phyloP scores from a whole-genome alignment of 2,329 filamentous ascomycete species.

The Fulvia fulva region DNA sequence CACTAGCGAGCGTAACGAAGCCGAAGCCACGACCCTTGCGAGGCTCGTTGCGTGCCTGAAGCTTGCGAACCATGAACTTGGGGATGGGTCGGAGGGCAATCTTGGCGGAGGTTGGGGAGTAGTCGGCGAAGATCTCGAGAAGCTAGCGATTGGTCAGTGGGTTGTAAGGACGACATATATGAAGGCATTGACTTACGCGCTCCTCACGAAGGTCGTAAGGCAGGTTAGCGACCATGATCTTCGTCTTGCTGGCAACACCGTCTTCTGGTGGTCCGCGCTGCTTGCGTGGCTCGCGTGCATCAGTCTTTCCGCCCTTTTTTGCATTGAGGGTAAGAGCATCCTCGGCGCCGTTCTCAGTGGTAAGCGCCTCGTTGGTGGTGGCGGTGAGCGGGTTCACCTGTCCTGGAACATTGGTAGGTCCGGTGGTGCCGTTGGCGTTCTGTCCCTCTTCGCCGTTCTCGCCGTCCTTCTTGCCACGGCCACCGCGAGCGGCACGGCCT shows the following conservation, averaged over 20 bases:
- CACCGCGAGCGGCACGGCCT: conserved; percentile 59
- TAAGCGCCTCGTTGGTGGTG: conserved; percentile 52
- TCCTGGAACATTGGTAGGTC: conserved; percentile 50
- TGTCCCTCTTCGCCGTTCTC: conserved; percentile 29
- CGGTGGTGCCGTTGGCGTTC: conserved; percentile 42
- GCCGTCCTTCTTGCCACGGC: conserved; percentile 56
- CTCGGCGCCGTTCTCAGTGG: conserved; percentile 50
- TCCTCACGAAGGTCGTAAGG: conserved; percentile 98
- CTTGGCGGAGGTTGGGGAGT: conserved; percentile 91
- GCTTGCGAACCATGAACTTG: conserved; percentile 99
- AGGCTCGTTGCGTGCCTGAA: conserved; percentile 93
- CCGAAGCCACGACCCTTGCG: conserved; percentile 99
- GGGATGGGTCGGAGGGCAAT: conserved; percentile 97
- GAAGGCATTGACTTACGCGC: conserved; percentile 60
- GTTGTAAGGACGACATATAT: not conserved
- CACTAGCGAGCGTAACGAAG: conserved; percentile 91
- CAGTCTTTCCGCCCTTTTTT: conserved; percentile 42
- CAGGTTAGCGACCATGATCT: conserved; percentile 99
- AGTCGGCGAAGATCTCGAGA: conserved; percentile 92
- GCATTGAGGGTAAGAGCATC: conserved; percentile 40
- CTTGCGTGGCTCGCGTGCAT: conserved; percentile 57
- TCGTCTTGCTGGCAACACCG: conserved; percentile 96
- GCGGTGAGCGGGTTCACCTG: conserved; percentile 49
- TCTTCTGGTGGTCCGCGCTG: conserved; percentile 96
- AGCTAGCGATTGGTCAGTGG: conserved; percentile 57